Evolutionary conservation across 306 rosid genomes (phyloP), one percentile per base, ranked within the genome.

Genomic region (Prosopis cineraria): DNA sequence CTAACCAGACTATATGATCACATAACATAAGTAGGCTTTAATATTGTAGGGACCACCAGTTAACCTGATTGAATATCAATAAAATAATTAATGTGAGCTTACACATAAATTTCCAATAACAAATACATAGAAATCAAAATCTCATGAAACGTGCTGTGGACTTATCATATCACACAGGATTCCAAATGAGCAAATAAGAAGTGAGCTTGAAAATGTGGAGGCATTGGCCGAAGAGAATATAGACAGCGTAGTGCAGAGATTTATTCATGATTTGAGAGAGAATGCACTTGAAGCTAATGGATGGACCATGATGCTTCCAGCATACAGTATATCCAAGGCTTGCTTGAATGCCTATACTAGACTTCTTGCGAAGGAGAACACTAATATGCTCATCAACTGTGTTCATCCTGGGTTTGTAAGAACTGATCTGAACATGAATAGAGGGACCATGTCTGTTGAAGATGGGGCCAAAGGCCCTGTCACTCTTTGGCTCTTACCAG

Each of bases 301-400:
- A 52, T 90, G 96, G 96, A 1, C 67, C 36, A 52, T 68, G 83
- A 85, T 90, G 91, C 82, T 87, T 22, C 96, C 93, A 16, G 76
- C 89, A 0, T 85, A 89, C 39, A 81, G 90, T 83, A 81, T 89
- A 44, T 89, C 89, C 37, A 89, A 89, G 85, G 78, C 70, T 6
- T 33, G 85, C 31, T 68, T 87, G 19, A 89, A 89, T 76, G 90
- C 90, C 39, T 85, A 83, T 73, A 87, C 93, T 1, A 83, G 93
- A 87, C 52, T 89, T 47, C 83, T 85, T 24, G 90, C 91, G 29
- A 85, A 58, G 30, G 83, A 73, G 81, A 19, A 87, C 50, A 83
- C 89, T 7, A 22, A 80, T 10, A 79, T 85, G 89, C 75, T 48
- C 50, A 59, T 89, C 81, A 89, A 89, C 66, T 89, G 93, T 41